These are phyloP conservation scores for Candida insectorum DNA, from an alignment of 805 yeast species.

Conservation along the genomic window DNA sequence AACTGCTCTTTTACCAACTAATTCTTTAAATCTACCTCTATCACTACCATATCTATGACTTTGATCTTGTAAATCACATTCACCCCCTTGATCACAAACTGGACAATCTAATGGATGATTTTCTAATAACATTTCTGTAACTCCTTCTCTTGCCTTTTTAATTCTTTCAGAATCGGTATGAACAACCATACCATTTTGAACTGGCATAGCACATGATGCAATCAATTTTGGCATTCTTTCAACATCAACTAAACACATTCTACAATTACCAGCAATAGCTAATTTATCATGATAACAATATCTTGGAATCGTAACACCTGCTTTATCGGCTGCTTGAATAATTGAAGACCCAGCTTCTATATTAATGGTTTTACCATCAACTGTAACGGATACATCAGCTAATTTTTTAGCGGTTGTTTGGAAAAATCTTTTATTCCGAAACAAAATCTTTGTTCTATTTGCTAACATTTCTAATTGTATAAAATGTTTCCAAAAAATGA, in stretches of 20 bases:
- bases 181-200: constrained; percentile 85
- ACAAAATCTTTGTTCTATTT: constrained; percentile 15
- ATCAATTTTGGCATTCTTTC: constrained; percentile 87
- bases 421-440: constrained; percentile 20
- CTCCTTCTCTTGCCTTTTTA: constrained; percentile 83
- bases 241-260: constrained; percentile 89
- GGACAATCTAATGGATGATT: constrained; percentile 94
- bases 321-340: constrained; percentile 88
- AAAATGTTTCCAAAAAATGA: neutral
- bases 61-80: constrained; percentile 90
- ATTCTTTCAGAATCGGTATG: constrained; percentile 76
- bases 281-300: constrained; percentile 90
- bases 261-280: constrained; percentile 88
- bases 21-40: constrained; percentile 80
- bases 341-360: constrained; percentile 86
- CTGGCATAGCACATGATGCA: constrained; percentile 91
- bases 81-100: constrained; percentile 93
- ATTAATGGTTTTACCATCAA: constrained; percentile 71
- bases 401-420: constrained; percentile 17
- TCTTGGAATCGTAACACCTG: constrained; percentile 84
- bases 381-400: constrained; percentile 55
- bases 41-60: constrained; percentile 78
- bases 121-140: constrained; percentile 81
- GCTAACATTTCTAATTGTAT: constrained; percentile 13
- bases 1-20: constrained; percentile 82